These are phyloP conservation scores for Cladosporium sphaerospermum DNA, from an alignment of 2,329 filamentous ascomycete genomes.

Conservation along the genomic window DNA sequence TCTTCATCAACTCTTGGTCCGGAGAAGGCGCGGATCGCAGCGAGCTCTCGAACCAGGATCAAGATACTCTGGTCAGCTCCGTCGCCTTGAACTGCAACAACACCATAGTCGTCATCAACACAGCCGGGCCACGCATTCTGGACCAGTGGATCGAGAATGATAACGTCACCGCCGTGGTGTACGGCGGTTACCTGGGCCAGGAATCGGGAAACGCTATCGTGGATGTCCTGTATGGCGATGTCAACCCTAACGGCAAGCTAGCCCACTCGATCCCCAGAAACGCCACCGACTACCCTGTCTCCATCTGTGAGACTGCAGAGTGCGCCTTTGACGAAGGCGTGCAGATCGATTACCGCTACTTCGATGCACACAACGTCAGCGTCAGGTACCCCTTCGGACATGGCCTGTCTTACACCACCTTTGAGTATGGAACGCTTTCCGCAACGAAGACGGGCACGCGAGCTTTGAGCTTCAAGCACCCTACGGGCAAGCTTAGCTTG, in stretches of 20 bases:
- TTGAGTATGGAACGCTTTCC: slow-evolving; percentile 30
- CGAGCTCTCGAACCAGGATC: slow-evolving; percentile 21
- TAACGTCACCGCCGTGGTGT: slow-evolving; percentile 28
- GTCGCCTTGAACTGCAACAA: slow-evolving; percentile 26
- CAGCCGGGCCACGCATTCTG: slow-evolving; percentile 24
- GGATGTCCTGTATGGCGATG: slow-evolving; percentile 26
- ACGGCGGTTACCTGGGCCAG: slow-evolving; percentile 25
- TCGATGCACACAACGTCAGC: slow-evolving; percentile 36
- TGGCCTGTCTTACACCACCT: slow-evolving; percentile 39
- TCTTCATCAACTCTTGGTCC: slow-evolving; percentile 27
- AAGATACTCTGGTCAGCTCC: slow-evolving; percentile 25
- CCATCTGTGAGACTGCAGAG: slow-evolving; percentile 34
- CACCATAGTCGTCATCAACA: slow-evolving; percentile 29
- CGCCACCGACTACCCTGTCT: slow-evolving; percentile 25
- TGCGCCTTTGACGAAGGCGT: slow-evolving; percentile 36
- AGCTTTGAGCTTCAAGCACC: background rate
- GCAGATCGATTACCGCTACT: slow-evolving; percentile 41
- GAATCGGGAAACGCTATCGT: slow-evolving; percentile 24
- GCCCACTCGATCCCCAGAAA: slow-evolving; percentile 28
- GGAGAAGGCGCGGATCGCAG: slow-evolving; percentile 25
- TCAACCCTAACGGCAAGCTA: slow-evolving; percentile 24
- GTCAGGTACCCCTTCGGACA: slow-evolving; percentile 42
- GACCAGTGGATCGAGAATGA: slow-evolving; percentile 26
- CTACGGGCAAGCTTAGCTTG: background rate
- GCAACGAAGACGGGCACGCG: slow-evolving; percentile 25